Evolutionary conservation across 139 green algal species (phyloP).

Genomic region (Chlorella sorokiniana): DNA sequence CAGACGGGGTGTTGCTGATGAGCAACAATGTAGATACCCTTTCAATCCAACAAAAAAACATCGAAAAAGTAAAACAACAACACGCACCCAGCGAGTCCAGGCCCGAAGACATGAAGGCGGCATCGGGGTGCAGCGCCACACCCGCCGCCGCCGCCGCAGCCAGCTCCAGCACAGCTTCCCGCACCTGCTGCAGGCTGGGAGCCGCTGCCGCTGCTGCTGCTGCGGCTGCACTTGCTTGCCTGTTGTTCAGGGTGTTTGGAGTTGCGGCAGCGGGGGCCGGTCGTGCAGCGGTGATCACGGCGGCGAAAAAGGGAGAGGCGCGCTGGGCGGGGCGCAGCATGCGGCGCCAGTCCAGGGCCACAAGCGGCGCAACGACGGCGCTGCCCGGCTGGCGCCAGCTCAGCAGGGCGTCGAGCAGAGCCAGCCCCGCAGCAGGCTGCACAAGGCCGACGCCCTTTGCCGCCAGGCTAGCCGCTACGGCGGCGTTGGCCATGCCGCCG

Average conservation of each 20-base stretch:
- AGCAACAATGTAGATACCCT: too few species aligned
- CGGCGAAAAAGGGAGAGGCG: background rate
- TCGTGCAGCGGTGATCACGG: background rate
- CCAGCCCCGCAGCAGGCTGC: background rate
- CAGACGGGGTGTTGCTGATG: background rate
- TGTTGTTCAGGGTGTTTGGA: background rate
- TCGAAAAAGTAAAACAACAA: background rate
- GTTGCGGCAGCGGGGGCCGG: background rate
- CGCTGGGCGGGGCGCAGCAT: constrained; percentile 10
- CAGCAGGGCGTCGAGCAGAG: constrained; percentile 55
- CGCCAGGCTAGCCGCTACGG: constrained; percentile 56
- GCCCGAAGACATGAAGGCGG: constrained; percentile 47
- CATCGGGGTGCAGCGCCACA: background rate
- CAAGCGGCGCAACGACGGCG: background rate
- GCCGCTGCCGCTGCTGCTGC: background rate
- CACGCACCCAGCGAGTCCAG: constrained; percentile 70
- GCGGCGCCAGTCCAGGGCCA: constrained; percentile 25
- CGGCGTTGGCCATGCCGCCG: constrained; percentile 78
- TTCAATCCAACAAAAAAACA: background rate
- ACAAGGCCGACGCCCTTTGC: constrained; percentile 68
- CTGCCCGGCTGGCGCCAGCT: background rate
- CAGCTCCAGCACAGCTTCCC: background rate
- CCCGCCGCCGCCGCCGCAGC: background rate
- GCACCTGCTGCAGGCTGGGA: background rate
- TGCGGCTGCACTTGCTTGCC: background rate